phyloP scores from a whole-genome alignment of 1,284 basidiomycete species.

The Austropuccinia psidii region DNA sequence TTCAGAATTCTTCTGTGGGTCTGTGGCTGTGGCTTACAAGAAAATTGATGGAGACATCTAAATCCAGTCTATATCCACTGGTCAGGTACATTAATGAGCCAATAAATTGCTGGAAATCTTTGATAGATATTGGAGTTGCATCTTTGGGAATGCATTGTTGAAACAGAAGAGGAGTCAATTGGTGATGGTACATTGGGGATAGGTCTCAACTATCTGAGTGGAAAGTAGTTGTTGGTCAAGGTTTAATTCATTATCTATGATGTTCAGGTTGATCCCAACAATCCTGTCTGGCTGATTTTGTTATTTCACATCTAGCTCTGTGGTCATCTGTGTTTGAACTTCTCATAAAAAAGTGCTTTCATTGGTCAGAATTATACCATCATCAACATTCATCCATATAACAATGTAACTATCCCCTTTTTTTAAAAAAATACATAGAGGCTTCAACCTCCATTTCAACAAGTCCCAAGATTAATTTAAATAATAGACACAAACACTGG shows the following conservation, averaged over 20 bases:
- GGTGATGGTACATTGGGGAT: not conserved
- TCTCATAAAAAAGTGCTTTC: not conserved
- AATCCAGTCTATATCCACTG: no score
- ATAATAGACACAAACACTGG: not conserved
- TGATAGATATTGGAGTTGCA: no score
- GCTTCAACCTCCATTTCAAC: not conserved
- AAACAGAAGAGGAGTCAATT: not conserved
- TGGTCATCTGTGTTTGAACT: not conserved
- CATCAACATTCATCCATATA: conserved; percentile 1
- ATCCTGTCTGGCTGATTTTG: not conserved
- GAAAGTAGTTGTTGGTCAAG: conserved; percentile 4
- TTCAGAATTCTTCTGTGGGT: no score
- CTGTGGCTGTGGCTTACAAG: no score
- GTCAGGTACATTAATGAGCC: no score
- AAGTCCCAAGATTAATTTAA: not conserved
- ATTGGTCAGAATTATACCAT: not conserved
- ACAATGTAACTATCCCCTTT: not conserved
- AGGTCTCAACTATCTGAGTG: not conserved
- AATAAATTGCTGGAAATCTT: no score
- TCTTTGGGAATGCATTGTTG: no score
- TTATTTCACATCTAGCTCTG: not conserved
- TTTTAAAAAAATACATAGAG: not conserved
- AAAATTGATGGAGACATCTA: no score
- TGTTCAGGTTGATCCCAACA: not conserved
- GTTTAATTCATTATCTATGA: not conserved